Conservation (phyloP, 2,329 filamentous ascomycete genomes). For the Fusarium aywerte region DNA sequence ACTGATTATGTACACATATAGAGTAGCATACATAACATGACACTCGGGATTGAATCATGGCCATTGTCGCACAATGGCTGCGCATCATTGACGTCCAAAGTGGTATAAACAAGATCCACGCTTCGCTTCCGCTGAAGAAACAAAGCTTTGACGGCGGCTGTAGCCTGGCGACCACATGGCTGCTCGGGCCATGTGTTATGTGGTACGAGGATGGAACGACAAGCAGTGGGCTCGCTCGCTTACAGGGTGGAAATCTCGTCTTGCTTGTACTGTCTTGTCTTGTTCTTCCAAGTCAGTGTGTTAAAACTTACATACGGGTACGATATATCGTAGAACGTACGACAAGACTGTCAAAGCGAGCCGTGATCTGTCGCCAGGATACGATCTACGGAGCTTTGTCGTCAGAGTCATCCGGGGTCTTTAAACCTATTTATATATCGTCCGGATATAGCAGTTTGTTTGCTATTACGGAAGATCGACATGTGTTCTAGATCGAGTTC, state of each 20-base stretch:
- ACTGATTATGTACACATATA: conserved; percentile 24
- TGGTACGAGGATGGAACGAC: neutral
- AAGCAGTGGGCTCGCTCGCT: neutral
- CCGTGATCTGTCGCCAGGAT: neutral
- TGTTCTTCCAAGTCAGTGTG: neutral
- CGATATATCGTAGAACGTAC: neutral
- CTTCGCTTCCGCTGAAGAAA: neutral
- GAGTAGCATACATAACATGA: conserved; percentile 23
- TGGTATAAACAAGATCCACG: neutral
- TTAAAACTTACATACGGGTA: too few relatives aligned
- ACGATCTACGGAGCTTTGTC: neutral
- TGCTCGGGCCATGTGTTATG: conserved; percentile 24
- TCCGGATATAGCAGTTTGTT: neutral
- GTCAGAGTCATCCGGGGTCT: neutral
- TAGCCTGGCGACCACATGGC: conserved; percentile 26
- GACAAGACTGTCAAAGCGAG: neutral
- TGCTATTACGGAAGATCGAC: neutral
- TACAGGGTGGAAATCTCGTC: neutral
- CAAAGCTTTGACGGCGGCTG: neutral
- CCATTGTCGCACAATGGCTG: neutral
- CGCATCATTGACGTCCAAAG: neutral
- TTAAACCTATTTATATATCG: too few relatives aligned
- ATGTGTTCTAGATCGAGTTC: neutral
- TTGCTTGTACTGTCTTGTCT: neutral
- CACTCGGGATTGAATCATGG: neutral